These are phyloP conservation scores for Apiotrichum gamsii DNA, from an alignment of 1,284 basidiomycete species.

Conservation along the genomic window DNA sequence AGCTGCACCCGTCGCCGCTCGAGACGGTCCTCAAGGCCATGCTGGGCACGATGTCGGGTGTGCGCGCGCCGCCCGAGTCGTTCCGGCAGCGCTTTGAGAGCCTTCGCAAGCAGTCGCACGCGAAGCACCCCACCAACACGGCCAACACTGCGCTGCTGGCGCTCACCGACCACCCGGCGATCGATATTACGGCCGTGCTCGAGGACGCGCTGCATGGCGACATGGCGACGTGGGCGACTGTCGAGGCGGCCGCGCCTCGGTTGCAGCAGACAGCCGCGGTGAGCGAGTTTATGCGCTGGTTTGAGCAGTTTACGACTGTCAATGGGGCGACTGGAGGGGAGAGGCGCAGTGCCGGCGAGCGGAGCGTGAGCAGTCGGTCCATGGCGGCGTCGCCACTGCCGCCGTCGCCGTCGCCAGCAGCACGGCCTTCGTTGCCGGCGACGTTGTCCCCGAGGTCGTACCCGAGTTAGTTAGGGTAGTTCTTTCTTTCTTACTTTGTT, in stretches of 20 bases:
- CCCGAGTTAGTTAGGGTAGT: too few species aligned
- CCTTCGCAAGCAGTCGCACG: not conserved
- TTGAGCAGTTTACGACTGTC: not conserved
- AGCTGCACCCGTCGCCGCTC: constrained; percentile 1
- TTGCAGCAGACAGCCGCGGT: not conserved
- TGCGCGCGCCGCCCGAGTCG: not conserved
- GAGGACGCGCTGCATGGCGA: constrained; percentile 4
- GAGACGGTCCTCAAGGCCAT: constrained; percentile 3
- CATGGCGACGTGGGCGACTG: not conserved
- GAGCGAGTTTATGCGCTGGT: not conserved
- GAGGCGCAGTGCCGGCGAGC: too few species aligned
- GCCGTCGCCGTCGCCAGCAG: too few species aligned
- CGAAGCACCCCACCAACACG: constrained; percentile 9
- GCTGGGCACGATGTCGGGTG: not conserved
- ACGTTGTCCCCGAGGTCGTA: too few species aligned
- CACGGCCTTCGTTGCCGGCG: too few species aligned
- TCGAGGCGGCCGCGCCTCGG: not conserved
- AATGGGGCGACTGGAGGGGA: too few species aligned
- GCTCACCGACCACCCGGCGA: constrained; percentile 1
- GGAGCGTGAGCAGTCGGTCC: too few species aligned
- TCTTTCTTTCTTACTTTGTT: too few species aligned
- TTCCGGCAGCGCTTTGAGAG: not conserved
- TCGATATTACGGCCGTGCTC: constrained; percentile 3
- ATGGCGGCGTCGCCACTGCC: too few species aligned
- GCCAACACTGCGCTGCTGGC: constrained; percentile 7